phyloP scores from a whole-genome alignment of 2,329 filamentous ascomycete species.

The Talaromyces amestolkiae region DNA sequence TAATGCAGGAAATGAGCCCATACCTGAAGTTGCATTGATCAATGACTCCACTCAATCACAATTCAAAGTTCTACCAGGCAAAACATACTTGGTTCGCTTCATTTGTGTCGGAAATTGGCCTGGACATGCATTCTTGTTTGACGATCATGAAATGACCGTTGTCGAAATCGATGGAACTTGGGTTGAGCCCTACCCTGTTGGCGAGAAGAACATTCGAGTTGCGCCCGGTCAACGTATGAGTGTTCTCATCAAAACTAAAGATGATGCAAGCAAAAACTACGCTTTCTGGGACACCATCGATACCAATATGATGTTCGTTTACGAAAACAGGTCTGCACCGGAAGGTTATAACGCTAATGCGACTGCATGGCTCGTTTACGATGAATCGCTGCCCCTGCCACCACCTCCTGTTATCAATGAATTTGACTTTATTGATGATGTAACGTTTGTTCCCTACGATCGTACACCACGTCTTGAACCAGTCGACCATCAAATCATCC shows the following conservation, averaged over 20 bases:
- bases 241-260: constrained; percentile 59
- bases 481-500: constrained; percentile 31
- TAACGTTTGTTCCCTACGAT: constrained; percentile 28
- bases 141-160: constrained; percentile 41
- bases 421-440: constrained; percentile 69
- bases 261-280: constrained; percentile 62
- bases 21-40: constrained; percentile 67
- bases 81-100: constrained; percentile 70
- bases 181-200: constrained; percentile 36
- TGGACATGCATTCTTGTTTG: constrained; percentile 49
- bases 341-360: constrained; percentile 61
- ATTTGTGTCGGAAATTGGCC: constrained; percentile 71
- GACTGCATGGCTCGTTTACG: constrained; percentile 52
- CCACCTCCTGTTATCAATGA: constrained; percentile 56
- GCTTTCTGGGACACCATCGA: constrained; percentile 70
- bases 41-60: constrained; percentile 66
- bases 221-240: constrained; percentile 64
- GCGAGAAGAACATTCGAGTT: constrained; percentile 63
- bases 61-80: constrained; percentile 61
- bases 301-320: constrained; percentile 48
- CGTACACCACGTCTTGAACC: constrained; percentile 28
- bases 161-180: constrained; percentile 40
- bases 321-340: constrained; percentile 51
- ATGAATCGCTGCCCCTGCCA: constrained; percentile 47
- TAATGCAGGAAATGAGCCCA: constrained; percentile 57